Evolutionary conservation across 495 filamentous ascomycete species (phyloP), one percentile per base, ranked within the genome.

Genomic region (Hamigera avellanea): DNA sequence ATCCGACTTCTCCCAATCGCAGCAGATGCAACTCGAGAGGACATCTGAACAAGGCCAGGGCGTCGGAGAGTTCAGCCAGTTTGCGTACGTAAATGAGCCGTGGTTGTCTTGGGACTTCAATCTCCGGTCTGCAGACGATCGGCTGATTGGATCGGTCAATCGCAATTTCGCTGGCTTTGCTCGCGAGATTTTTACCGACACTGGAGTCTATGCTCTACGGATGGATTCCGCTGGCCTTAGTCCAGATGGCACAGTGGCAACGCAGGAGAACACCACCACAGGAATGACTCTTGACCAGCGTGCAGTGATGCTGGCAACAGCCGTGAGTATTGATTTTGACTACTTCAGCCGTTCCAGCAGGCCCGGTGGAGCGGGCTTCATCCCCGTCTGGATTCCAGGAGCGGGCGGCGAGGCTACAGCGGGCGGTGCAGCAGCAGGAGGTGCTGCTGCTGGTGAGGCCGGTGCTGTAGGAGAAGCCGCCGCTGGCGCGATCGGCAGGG

Each of bases 281-380:
- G 76, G 69, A 1, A 78, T 83, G 76, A 79, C 76, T 14, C 65
- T 83, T 6, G 79, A 82, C 45, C 77, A 82, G 56, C 68, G 79
- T 26, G 78, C 79, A 1, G 69, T 82, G 16, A 81, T 82, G 78
- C 62, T 83, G 19, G 79, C 79, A 13, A 80, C 77, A 1, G 79
- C 79, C 13, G 77, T 82, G 13, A 79, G 69, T 32, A 61, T 83
- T 34, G 79, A 83, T 51, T 83, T 81, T 39, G 79, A 83, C 50
- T 83, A 82, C 48, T 83, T 83, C 55, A 80, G 75, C 42, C 65
- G 76, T 2, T 67, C 78, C 37, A 74, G 68, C 31, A 49, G 60
- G 5, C 38, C 61, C 8, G 66, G 69, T 16, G 66, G 62, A 2
- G 53, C 62, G 17, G 66, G 70, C 0, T 70, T 75, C 39, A 67